phyloP scores from a whole-genome alignment of 129 eudicot genomes.

The Arctium minus region DNA sequence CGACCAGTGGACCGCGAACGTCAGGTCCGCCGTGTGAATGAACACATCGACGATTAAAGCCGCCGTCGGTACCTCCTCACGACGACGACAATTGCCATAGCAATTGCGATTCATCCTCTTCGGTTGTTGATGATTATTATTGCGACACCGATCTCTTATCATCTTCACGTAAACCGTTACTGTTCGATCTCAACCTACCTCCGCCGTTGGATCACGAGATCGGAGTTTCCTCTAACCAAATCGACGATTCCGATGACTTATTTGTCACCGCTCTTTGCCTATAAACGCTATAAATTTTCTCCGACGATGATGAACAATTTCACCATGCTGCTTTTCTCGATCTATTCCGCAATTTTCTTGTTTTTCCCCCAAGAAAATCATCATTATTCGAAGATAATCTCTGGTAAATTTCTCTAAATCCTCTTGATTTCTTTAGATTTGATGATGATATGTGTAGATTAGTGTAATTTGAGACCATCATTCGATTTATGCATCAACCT shows the following conservation, averaged over 20 bases:
- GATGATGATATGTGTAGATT: constrained; percentile 23
- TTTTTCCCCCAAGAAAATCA: constrained; percentile 5
- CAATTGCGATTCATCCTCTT: constrained; percentile 55
- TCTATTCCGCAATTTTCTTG: constrained; percentile 7
- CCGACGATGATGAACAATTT: background rate
- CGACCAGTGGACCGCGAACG: constrained; percentile 48
- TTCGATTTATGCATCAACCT: background rate
- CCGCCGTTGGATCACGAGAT: constrained; percentile 37
- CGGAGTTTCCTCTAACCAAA: constrained; percentile 10
- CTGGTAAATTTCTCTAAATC: background rate
- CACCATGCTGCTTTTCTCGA: background rate
- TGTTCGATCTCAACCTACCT: constrained; percentile 56
- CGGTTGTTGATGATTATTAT: constrained; percentile 44
- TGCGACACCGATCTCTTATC: constrained; percentile 28
- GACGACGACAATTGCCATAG: constrained; percentile 45
- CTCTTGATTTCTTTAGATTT: constrained; percentile 10
- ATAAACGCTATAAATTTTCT: constrained; percentile 8
- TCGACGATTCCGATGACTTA: constrained; percentile 26
- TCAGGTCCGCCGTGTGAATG: constrained; percentile 9
- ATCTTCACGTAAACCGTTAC: constrained; percentile 31
- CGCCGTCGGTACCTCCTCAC: background rate
- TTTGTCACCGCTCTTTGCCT: constrained; percentile 34
- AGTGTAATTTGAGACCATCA: constrained; percentile 15
- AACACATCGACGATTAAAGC: constrained; percentile 15
- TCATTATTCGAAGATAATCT: background rate